These are phyloP conservation scores for Aegilops bicornis DNA, from an alignment of 176 grass and related monocot species.

Conservation along the genomic window DNA sequence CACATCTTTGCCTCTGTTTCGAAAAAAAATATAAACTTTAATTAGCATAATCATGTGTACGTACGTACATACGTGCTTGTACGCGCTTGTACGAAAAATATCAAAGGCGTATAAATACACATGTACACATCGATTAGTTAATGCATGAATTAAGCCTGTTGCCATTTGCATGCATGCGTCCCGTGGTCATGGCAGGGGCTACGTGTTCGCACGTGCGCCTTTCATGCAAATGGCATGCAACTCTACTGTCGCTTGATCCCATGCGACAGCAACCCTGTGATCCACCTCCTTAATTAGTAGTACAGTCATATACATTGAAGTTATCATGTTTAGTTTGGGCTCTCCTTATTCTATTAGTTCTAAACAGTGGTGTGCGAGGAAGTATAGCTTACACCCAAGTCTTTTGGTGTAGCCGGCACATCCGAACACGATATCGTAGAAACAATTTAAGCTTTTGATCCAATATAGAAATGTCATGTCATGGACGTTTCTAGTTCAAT, in stretches of 20 bases:
- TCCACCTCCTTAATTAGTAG: neutral
- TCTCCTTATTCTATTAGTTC: too few species aligned
- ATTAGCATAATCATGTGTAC: neutral
- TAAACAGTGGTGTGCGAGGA: too few species aligned
- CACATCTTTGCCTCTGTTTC: too few species aligned
- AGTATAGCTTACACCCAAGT: too few species aligned
- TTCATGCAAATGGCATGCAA: conserved; percentile 26
- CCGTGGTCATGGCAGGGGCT: conserved; percentile 2
- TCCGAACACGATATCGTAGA: too few species aligned
- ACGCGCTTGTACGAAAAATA: neutral
- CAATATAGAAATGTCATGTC: too few species aligned
- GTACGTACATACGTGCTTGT: neutral
- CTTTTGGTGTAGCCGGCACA: too few species aligned
- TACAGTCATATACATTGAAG: neutral
- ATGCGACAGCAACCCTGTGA: neutral
- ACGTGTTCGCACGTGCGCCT: conserved; percentile 51
- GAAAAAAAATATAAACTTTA: too few species aligned
- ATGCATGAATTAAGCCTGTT: neutral
- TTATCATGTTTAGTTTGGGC: too few species aligned
- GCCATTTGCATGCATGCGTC: neutral
- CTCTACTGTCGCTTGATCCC: neutral
- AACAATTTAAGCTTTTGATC: too few species aligned
- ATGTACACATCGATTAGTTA: neutral
- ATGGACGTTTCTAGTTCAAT: too few species aligned
- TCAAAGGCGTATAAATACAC: neutral